Conservation (phyloP, 2,329 filamentous ascomycete genomes). For the Sclerotinia nivalis region DNA sequence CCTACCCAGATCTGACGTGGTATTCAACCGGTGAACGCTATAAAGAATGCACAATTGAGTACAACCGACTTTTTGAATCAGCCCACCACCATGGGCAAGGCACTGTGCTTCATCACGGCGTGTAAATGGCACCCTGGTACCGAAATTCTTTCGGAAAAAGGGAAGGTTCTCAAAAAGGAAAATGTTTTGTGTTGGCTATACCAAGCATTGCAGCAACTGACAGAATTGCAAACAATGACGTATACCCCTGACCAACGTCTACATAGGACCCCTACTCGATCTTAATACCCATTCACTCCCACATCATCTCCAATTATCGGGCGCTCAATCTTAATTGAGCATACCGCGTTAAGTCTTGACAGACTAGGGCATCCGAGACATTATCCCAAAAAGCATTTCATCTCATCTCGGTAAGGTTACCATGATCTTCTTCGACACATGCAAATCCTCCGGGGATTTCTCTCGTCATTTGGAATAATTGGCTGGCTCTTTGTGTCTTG, state of each 20-base stretch:
- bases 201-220: neutral
- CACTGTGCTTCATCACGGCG: neutral
- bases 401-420: slow-evolving; percentile 13
- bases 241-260: slow-evolving; percentile 2
- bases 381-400: slow-evolving; percentile 2
- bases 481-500: neutral
- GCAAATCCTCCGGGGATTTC: slow-evolving; percentile 4
- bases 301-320: neutral
- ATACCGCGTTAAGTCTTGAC: neutral
- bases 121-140: neutral
- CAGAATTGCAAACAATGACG: neutral
- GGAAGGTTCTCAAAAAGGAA: slow-evolving; percentile 4
- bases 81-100: neutral
- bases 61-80: neutral
- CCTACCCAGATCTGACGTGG: neutral
- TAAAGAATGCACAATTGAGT: neutral
- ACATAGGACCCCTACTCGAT: neutral
- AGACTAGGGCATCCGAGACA: slow-evolving; percentile 8
- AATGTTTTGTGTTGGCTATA: neutral
- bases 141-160: neutral
- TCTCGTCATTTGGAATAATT: slow-evolving; percentile 10
- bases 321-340: neutral
- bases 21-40: neutral
- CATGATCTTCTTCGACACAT: slow-evolving; percentile 13
- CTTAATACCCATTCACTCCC: neutral